Conservation (phyloP, 345 rosid genomes). For the Eucalyptus regnans region DNA sequence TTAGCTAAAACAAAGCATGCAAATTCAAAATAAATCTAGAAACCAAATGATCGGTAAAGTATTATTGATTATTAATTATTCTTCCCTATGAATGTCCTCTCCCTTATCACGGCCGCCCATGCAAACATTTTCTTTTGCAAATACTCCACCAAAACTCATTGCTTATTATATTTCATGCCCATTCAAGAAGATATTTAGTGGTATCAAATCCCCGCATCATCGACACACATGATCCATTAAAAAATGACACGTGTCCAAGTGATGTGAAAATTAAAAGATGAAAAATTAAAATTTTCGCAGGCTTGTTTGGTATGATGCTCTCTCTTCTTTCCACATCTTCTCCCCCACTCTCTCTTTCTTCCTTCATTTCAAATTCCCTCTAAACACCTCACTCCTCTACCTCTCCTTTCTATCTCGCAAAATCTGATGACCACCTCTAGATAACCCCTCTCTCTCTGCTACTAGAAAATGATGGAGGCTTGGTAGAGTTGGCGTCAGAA, state of each 20-base stretch:
- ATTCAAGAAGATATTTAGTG: not conserved
- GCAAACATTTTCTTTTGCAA: not conserved
- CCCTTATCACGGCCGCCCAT: not conserved
- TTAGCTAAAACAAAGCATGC: not conserved
- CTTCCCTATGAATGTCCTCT: not conserved
- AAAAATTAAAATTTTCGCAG: too few species aligned
- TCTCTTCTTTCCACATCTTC: too few species aligned
- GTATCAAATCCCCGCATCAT: too few species aligned
- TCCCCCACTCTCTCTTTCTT: too few species aligned
- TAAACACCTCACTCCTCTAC: too few species aligned
- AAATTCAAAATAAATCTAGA: not conserved
- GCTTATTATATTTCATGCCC: not conserved
- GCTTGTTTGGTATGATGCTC: rapidly evolving
- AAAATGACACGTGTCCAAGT: rapidly evolving
- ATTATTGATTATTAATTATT: not conserved
- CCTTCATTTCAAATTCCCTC: too few species aligned
- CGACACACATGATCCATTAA: rapidly evolving
- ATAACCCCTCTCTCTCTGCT: too few species aligned
- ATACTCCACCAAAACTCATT: not conserved
- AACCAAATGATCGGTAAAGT: not conserved
- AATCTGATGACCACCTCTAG: too few species aligned
- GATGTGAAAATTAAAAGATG: too few species aligned
- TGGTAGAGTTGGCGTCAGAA: too few species aligned
- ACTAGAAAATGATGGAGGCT: too few species aligned
- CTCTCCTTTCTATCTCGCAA: too few species aligned